A percentile compares a stretch with the other conserved stretches of the same genome.
These are phyloP conservation scores for Xylaria intraflava DNA, from an alignment of 495 filamentous ascomycete genomes.

Conservation along the genomic window DNA sequence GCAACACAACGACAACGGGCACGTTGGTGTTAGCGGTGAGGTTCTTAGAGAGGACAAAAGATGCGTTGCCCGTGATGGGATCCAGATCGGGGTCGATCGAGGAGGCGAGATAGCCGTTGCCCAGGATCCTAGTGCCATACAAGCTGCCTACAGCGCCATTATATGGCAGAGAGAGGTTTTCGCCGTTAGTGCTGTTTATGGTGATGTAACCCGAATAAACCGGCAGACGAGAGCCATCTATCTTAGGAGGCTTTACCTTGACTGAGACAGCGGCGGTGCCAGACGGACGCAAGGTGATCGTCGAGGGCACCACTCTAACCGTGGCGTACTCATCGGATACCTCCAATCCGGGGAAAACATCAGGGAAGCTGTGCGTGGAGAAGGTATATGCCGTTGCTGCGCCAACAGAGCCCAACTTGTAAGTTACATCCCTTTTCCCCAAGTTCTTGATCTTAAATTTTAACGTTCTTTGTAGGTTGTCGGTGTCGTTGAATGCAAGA, in stretches of 20 bases:
- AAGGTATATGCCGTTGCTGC: constrained; percentile 43
- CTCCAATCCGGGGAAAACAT: constrained; percentile 33
- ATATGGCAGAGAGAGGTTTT: constrained; percentile 44
- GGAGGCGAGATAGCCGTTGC: constrained; percentile 27
- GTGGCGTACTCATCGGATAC: constrained; percentile 31
- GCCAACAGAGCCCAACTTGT: constrained; percentile 37
- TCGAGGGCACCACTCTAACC: constrained; percentile 23
- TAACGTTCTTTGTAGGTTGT: constrained; percentile 39
- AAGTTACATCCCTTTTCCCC: constrained; percentile 38
- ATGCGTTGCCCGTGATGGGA: constrained; percentile 28
- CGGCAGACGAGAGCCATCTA: constrained; percentile 38
- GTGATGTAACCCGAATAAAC: constrained; percentile 50
- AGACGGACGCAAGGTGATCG: constrained; percentile 32
- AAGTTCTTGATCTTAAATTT: constrained; percentile 50
- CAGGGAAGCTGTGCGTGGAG: constrained; percentile 25
- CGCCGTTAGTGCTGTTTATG: constrained; percentile 43
- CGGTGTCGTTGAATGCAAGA: constrained; percentile 54
- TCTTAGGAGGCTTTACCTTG: constrained; percentile 34
- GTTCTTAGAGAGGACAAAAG: constrained; percentile 39
- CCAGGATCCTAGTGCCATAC: constrained; percentile 32
- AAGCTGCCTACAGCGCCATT: constrained; percentile 44
- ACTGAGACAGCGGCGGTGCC: constrained; percentile 35
- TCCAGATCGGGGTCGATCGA: constrained; percentile 24
- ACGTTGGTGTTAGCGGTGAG: constrained; percentile 18
- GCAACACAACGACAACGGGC: constrained; percentile 26